Percentiles rank a stretch among this genome's conserved stretches.
These are phyloP conservation scores for Phyllostachys edulis DNA, from an alignment of 176 grass and related monocot species.

Conservation along the genomic window DNA sequence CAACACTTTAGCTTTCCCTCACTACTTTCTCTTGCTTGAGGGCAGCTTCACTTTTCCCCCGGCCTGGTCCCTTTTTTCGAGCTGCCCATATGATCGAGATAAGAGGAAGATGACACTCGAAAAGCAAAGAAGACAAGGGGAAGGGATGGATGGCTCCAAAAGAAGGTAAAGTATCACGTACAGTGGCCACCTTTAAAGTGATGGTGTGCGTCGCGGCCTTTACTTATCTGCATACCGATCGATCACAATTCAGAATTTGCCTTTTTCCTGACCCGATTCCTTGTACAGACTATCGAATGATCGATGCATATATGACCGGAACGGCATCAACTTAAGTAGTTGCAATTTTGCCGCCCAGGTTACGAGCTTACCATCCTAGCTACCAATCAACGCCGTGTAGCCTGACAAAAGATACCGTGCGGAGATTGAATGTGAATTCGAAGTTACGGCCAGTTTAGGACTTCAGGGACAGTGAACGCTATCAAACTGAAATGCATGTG, in stretches of 20 bases:
- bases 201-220: not conserved
- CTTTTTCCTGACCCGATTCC: not conserved
- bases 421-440: not conserved
- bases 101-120: not conserved
- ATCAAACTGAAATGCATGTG: no score
- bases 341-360: no score
- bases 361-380: no score
- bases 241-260: not conserved
- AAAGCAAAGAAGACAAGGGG: slow-evolving; percentile 20
- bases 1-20: slow-evolving; percentile 17
- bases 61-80: not conserved
- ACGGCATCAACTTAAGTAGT: not conserved
- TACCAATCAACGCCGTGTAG: no score
- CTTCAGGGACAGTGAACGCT: not conserved
- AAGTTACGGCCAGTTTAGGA: not conserved
- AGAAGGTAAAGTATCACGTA: slow-evolving; percentile 55
- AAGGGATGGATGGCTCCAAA: slow-evolving; percentile 36
- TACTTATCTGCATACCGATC: not conserved
- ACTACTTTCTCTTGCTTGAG: slow-evolving; percentile 16
- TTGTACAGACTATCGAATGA: not conserved
- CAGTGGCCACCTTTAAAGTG: slow-evolving; percentile 32
- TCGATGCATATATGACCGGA: not conserved
- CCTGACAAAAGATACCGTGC: no score
- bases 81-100: not conserved
- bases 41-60: slow-evolving; percentile 20